Base-by-base conservation (phyloP, 2,329 filamentous ascomycete genomes). In the Nothomitra cinnamomea region DNA sequence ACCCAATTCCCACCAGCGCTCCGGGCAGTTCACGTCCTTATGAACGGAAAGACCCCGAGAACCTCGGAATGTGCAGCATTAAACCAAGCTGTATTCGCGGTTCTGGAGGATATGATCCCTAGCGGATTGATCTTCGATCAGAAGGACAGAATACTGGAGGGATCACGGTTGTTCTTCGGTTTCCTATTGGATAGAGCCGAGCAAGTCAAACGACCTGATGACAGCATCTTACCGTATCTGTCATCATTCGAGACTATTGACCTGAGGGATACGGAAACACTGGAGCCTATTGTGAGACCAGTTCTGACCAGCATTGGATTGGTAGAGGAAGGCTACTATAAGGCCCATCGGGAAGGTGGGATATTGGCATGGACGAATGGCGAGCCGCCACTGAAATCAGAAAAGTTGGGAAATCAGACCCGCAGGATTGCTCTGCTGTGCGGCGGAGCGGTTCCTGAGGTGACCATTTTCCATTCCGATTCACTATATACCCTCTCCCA, bases 121-220 rank as follows among this genome's bases (percentile, higher is more conserved):
- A 55, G 58, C 6, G 58, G 57, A 3, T 57, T 66, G 8, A 59
- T 67, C 28, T 57, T 60, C 3, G 58, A 56, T 6, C 57, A 64
- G 51, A 40, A 55, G 2, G 38, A 56, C 22, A 60, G 66, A 13
- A 52, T 63, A 4, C 62, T 67, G 21, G 65, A 68, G 56, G 65
- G 63, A 5, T 57, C 63, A 35, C 61, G 65, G 6, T 57, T 67
- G 3, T 57, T 69, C 19, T 63, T 67, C 52, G 65, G 65, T n/a
- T 61, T 66, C 38, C 57, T 67, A 19, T 56, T 66, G 2, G 64
- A 66, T 53, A 66, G 64, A 55, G 63, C 61, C 22, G 61, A 60
- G 38, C 56, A 61, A 21, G 38, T 61, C 10, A 43, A 58, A 50
- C 17, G 5, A 21, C n/a, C 53, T 49, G 56, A 56, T n/a, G 51